A percentile compares a stretch with the other conserved stretches of the same genome.
These are phyloP conservation scores for Onygenales sp. DNA, from an alignment of 2,329 filamentous ascomycete genomes.

Conservation along the genomic window DNA sequence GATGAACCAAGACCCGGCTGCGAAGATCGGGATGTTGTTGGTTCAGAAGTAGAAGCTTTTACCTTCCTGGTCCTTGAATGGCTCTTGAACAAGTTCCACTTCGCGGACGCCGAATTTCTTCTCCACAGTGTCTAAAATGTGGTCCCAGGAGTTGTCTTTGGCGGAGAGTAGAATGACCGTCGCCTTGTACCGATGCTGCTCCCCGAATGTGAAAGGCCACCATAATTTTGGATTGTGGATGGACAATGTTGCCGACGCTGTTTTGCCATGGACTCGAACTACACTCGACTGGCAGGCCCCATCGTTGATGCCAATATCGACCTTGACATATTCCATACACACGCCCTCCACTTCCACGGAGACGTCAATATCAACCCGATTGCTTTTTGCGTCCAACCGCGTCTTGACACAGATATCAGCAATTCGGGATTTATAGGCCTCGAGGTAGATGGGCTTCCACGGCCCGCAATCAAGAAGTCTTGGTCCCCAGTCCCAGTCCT, in stretches of 20 bases:
- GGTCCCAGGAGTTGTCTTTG: conserved; percentile 5
- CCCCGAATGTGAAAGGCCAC: conserved; percentile 44
- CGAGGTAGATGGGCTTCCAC: conserved; percentile 53
- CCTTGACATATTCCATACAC: not conserved
- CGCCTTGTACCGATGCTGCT: conserved; percentile 41
- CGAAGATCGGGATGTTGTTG: conserved; percentile 50
- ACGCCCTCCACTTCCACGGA: conserved; percentile 12
- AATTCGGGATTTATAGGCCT: conserved; percentile 46
- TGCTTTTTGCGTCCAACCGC: conserved; percentile 19
- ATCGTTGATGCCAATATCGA: conserved; percentile 3
- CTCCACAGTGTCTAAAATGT: conserved; percentile 28
- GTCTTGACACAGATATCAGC: conserved; percentile 38
- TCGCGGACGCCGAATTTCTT: conserved; percentile 41
- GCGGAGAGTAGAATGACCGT: conserved; percentile 8
- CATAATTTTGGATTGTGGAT: conserved; percentile 35
- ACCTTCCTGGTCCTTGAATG: conserved; percentile 33
- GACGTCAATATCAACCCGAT: not conserved
- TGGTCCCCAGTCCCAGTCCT: conserved; percentile 36
- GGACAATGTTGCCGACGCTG: conserved; percentile 13
- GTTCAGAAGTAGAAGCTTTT: conserved; percentile 49
- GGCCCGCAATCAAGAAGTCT: conserved; percentile 47
- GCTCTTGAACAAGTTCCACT: conserved; percentile 20
- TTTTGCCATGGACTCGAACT: conserved; percentile 17
- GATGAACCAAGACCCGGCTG: conserved; percentile 49
- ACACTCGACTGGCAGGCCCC: conserved; percentile 33